Conservation (phyloP, 2,329 filamentous ascomycete species). For the Fusarium paranaense region DNA sequence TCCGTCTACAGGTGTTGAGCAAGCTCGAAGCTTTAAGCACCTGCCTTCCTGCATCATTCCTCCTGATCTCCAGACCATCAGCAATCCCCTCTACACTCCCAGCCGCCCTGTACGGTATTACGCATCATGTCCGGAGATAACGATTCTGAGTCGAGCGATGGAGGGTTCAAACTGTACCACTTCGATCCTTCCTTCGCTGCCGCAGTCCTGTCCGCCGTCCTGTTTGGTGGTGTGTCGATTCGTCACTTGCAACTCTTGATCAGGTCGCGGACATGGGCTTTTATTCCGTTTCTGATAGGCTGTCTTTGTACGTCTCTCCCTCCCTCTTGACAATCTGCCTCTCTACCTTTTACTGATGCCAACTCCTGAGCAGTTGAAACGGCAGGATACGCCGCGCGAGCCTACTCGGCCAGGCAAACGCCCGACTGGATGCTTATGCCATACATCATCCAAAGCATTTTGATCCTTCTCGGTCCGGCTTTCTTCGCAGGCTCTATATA, state of each 20-base stretch:
- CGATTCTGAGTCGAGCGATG: not conserved
- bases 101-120: not conserved
- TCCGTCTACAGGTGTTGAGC: not conserved
- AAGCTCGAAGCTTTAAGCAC: not conserved
- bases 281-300: not conserved
- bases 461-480: not conserved
- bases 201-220: not conserved
- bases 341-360: not conserved
- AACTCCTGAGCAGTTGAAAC: not conserved
- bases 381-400: not conserved
- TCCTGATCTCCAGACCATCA: not conserved
- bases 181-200: not conserved
- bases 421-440: not conserved
- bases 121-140: not conserved
- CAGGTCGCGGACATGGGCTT: not conserved
- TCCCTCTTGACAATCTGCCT: not conserved
- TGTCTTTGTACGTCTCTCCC: not conserved
- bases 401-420: not conserved
- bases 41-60: not conserved
- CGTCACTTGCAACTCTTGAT: not conserved
- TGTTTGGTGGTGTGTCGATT: not conserved
- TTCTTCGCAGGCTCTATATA: not conserved
- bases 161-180: not conserved
- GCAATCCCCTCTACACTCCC: not conserved
- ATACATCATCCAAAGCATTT: not conserved